Base-by-base conservation (phyloP, 148 eudicot species). In the Amaranthus hypochondriacus region DNA sequence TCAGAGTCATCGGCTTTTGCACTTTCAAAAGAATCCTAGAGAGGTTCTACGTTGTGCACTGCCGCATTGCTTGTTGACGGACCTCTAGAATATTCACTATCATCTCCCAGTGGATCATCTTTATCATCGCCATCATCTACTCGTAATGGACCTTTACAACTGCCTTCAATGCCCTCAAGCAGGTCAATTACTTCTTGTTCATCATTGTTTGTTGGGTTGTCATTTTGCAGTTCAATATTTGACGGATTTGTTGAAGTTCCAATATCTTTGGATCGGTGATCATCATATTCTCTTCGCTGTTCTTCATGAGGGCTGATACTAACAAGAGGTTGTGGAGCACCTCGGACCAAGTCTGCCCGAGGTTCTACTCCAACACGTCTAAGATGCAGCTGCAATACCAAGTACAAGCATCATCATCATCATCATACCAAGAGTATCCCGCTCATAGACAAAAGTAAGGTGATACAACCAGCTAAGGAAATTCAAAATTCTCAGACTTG, bases 341-440 rank as follows among this genome's bases (percentile, higher is more conserved):
- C 87, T 2, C 75, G 87, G 56, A 90, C 86, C 69, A 95, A 66
- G 68, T 95, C 97, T 51, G 84, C 82, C 50, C 87, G 91, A 74
- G 91, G 81, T 83, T 92, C 96, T 71, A 92, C 92, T 58, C 99
- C 94, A 73, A 90, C 97, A 62, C 97, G 81, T 86, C 99, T 84
- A 50, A 96, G 85, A 84, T 96, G 97, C 71, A 96, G 84, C 99
- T 96, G 90, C 68, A 66, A 43, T 11, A 62, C 71, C 71, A 61
- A 46, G 53, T 69, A 48, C 61, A 72, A 15, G 43, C 42, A 13
- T 63, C 65, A 52, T 28, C 50, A 28, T 28, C 50, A 28, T 74
- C 28, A 69, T 42, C 57, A 42, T 49, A 28, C 14, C 69, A 48
- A 56, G 11, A 42, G 42, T 15, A 3, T 18, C 15, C 60, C n/a